Percentiles rank a stretch among this genome's conserved stretches.
Conservation (phyloP, 202 grass and related monocot species). For the Zizania palustris region DNA sequence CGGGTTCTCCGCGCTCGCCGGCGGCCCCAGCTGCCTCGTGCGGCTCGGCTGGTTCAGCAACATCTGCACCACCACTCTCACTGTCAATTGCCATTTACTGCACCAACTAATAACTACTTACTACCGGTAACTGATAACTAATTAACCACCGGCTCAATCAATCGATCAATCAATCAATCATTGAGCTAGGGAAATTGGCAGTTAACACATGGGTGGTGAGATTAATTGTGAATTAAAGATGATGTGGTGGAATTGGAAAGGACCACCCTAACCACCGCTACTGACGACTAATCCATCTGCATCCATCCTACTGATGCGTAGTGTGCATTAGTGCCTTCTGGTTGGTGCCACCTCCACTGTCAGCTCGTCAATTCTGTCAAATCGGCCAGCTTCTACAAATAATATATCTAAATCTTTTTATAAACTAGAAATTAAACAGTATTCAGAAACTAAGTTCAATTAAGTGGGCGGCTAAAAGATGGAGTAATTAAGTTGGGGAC, state of each 20-base stretch:
- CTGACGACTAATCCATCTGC: neutral
- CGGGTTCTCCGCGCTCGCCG: slow-evolving; percentile 53
- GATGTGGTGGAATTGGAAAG: slow-evolving; percentile 29
- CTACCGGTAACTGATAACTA: no score
- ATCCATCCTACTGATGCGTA: neutral
- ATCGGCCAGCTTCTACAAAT: no score
- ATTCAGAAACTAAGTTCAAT: no score
- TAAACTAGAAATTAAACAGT: no score
- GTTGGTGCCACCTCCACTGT: slow-evolving; percentile 47
- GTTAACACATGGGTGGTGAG: neutral
- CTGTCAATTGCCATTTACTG: no score
- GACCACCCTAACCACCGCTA: slow-evolving; percentile 51
- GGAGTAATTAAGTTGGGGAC: no score
- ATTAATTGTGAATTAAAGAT: slow-evolving; percentile 38
- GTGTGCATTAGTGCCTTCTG: neutral
- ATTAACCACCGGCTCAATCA: no score
- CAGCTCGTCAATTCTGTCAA: slow-evolving; percentile 9
- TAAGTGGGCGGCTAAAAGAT: no score
- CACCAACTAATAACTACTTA: neutral
- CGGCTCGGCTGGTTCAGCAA: slow-evolving; percentile 55
- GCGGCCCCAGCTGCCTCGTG: slow-evolving; percentile 38
- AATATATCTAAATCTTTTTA: no score
- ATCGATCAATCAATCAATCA: no score
- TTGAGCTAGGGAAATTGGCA: slow-evolving; percentile 5
- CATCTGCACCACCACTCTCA: slow-evolving; percentile 46